These are phyloP conservation scores for Hyaloscypha variabilis DNA, from an alignment of 495 filamentous ascomycete species.

Conservation along the genomic window DNA sequence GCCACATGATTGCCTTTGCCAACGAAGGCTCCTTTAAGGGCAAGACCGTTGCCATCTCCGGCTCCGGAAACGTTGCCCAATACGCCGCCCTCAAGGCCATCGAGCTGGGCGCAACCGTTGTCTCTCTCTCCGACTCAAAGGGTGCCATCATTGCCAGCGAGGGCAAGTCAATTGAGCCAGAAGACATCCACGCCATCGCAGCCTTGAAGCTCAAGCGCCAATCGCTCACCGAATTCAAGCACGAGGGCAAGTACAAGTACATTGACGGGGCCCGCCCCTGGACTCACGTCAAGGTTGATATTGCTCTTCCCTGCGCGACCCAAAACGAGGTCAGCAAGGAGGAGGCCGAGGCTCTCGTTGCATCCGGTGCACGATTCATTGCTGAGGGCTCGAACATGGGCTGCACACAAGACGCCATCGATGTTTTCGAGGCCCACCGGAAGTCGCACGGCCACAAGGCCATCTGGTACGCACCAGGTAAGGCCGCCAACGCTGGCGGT, in stretches of 20 bases:
- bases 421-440: constrained; percentile 85
- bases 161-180: constrained; percentile 69
- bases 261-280: constrained; percentile 87
- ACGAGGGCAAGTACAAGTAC: constrained; percentile 77
- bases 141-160: constrained; percentile 74
- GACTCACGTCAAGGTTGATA: constrained; percentile 85
- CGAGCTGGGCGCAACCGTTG: constrained; percentile 89
- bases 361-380: constrained; percentile 78
- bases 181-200: constrained; percentile 77
- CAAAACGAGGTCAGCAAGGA: constrained; percentile 95
- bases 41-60: constrained; percentile 95
- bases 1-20: constrained; percentile 93
- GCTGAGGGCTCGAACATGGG: constrained; percentile 99
- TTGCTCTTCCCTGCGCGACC: constrained; percentile 90
- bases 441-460: constrained; percentile 67
- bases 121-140: constrained; percentile 94
- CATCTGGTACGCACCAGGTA: constrained; percentile 96
- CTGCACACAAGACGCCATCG: constrained; percentile 93
- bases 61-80: constrained; percentile 97
- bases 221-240: constrained; percentile 65
- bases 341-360: constrained; percentile 82
- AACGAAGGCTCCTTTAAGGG: constrained; percentile 86
- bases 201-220: constrained; percentile 85
- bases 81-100: constrained; percentile 96
- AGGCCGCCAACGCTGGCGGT: constrained; percentile 97